A percentile compares a stretch with the other conserved stretches of the same genome.
phyloP scores from a whole-genome alignment of 306 rosid species.

The Quercus bicolor region DNA sequence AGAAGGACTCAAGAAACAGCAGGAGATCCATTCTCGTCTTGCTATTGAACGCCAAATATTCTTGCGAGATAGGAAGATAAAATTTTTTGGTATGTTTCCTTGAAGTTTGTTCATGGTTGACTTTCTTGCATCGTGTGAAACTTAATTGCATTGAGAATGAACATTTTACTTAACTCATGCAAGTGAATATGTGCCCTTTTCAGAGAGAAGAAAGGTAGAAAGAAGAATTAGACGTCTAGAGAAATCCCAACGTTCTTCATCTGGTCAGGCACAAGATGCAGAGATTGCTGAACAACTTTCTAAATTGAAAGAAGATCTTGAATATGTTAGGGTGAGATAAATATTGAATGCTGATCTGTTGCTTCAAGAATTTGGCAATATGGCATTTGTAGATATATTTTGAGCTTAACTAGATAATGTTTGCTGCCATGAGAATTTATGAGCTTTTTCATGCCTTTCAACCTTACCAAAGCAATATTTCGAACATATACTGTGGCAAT shows the following conservation, averaged over 20 bases:
- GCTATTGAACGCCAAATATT: constrained; percentile 84
- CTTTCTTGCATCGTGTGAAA: background rate
- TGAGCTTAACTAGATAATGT: background rate
- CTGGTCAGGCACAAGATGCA: constrained; percentile 59
- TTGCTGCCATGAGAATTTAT: background rate
- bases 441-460: background rate
- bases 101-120: background rate
- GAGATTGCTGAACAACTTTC: constrained; percentile 62
- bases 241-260: constrained; percentile 71
- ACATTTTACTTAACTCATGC: background rate
- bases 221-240: constrained; percentile 85
- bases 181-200: constrained; percentile 11
- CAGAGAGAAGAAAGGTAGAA: constrained; percentile 91
- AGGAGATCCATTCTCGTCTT: constrained; percentile 80
- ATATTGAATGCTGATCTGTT: background rate
- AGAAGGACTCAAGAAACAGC: constrained; percentile 81
- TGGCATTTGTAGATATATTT: background rate
- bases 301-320: constrained; percentile 81
- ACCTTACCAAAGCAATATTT: background rate
- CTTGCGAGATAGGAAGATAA: constrained; percentile 77
- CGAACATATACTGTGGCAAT: background rate
- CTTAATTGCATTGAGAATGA: background rate
- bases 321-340: constrained; percentile 75
- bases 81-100: constrained; percentile 65
- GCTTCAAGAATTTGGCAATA: background rate